Evolutionary conservation across 768 basidiomycete species (phyloP), one percentile per base, ranked within the genome.

Genomic region (Suillus weaverae): DNA sequence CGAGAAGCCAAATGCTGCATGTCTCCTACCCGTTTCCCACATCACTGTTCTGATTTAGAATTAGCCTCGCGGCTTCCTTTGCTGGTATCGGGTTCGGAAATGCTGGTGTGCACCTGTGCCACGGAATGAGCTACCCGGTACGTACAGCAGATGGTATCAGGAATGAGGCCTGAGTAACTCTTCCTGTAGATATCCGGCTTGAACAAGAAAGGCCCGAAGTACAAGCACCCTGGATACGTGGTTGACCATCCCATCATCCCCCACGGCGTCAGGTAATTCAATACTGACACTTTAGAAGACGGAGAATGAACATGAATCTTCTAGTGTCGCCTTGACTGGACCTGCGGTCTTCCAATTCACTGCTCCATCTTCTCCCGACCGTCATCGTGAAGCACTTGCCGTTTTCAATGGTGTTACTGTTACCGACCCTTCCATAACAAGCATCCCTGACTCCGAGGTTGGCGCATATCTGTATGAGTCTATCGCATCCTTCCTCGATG

Each of bases 261-360:
- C 14, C 95, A 97, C 71, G 95, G 95, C 56, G 81, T 97, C 71
- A 91, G 88, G 87, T 87, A 76, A 73, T 55, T 57, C 33, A 46
- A 22, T 16, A 62, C 9, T 44, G 46, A 30, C 35, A 36, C 5
- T 54, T 54, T 5, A n/a, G 41, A 57, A 41, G 9, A 30, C 39
- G 39, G 38, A 59, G 26, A 59, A 30, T 53, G 55, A 36, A 57
- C 62, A 55, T 65, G 60, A 63, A 67, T 66, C 22, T 39, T 66
- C 65, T 59, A 86, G 92, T 68, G 95, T 97, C 56, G 94, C 95
- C 6, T 79, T 97, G 63, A 93, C 94, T 22, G 95, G 92, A 11
- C 95, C 95, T 35, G 91, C 97, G 69, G 97, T 98, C 51, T 98
- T 99, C 84, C 87, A 91, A 72, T 98, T 96, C 78, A 98, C 97